A percentile compares a stretch with the other conserved stretches of the same genome.
Conservation (phyloP, 2,329 filamentous ascomycete species). For the Nothophoma quercina region DNA sequence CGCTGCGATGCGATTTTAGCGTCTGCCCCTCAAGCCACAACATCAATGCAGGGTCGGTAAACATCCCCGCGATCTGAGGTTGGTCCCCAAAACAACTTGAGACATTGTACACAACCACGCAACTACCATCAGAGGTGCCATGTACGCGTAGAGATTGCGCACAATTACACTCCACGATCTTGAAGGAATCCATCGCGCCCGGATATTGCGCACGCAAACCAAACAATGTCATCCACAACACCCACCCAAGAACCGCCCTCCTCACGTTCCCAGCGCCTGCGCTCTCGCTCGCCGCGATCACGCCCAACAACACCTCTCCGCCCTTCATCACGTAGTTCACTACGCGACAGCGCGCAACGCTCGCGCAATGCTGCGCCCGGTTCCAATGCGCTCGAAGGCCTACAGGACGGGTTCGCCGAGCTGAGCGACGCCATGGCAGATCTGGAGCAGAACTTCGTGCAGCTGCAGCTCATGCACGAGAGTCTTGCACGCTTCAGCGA, state of each 20-base stretch:
- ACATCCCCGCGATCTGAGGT: constrained; percentile 4
- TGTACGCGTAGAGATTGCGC: not conserved
- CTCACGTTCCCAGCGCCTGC: constrained; percentile 35
- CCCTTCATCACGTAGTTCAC: constrained; percentile 85
- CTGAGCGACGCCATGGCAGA: constrained; percentile 93
- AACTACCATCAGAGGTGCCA: not conserved
- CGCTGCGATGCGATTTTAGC: constrained; percentile 9
- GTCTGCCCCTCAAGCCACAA: constrained; percentile 4
- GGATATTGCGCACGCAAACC: not conserved
- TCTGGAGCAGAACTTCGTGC: constrained; percentile 96
- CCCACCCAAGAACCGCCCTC: constrained; percentile 33
- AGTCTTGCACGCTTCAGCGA: constrained; percentile 92
- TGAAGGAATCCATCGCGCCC: too few species aligned
- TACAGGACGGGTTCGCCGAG: constrained; percentile 93
- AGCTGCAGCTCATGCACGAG: constrained; percentile 96
- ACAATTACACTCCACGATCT: too few species aligned
- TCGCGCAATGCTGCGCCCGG: constrained; percentile 54
- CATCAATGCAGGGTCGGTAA: constrained; percentile 8
- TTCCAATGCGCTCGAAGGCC: constrained; percentile 76
- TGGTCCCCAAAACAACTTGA: not conserved
- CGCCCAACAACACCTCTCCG: constrained; percentile 92
- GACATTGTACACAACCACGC: not conserved
- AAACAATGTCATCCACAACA: constrained; percentile 34
- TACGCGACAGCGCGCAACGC: constrained; percentile 64
- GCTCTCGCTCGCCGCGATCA: constrained; percentile 65